Conservation (phyloP, 331 rosid species). For the Pyracantha coccinea region DNA sequence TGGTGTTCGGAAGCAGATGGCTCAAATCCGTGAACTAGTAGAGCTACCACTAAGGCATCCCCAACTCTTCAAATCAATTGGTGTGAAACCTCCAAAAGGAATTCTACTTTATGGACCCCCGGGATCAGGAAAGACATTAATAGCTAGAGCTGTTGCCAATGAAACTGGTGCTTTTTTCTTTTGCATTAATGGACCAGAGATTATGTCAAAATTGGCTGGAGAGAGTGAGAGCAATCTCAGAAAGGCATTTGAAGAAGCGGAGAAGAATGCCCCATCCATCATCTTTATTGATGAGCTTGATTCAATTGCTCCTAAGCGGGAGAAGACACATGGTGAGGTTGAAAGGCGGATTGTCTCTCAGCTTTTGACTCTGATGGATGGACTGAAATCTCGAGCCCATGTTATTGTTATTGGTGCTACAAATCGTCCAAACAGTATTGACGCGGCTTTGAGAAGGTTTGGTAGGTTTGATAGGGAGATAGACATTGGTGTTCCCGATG, state of each 20-base stretch:
- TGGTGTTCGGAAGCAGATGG: conserved; percentile 70
- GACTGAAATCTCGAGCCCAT: conserved; percentile 59
- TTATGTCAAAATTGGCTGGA: conserved; percentile 69
- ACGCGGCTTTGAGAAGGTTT: conserved; percentile 64
- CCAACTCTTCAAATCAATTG: conserved; percentile 62
- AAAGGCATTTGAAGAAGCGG: conserved; percentile 74
- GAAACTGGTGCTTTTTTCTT: conserved; percentile 74
- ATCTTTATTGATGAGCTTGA: conserved; percentile 68
- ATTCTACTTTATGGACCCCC: conserved; percentile 71
- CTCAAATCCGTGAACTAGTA: conserved; percentile 66
- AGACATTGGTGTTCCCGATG: conserved; percentile 73
- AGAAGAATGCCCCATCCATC: conserved; percentile 70
- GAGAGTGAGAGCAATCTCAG: conserved; percentile 75
- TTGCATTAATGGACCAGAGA: conserved; percentile 65
- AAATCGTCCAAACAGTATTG: conserved; percentile 68
- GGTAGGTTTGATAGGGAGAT: conserved; percentile 74
- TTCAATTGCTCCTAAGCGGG: conserved; percentile 68
- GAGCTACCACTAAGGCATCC: conserved; percentile 74
- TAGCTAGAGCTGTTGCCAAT: conserved; percentile 67
- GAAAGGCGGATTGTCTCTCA: conserved; percentile 72
- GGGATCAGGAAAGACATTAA: conserved; percentile 65
- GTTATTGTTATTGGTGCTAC: conserved; percentile 76
- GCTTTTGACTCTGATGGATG: conserved; percentile 70
- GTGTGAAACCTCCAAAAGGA: conserved; percentile 72
- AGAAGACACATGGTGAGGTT: conserved; percentile 69